Evolutionary conservation across 371 early-diverging fungal genomes (phyloP).

Genomic region (Mucor irregularis): DNA sequence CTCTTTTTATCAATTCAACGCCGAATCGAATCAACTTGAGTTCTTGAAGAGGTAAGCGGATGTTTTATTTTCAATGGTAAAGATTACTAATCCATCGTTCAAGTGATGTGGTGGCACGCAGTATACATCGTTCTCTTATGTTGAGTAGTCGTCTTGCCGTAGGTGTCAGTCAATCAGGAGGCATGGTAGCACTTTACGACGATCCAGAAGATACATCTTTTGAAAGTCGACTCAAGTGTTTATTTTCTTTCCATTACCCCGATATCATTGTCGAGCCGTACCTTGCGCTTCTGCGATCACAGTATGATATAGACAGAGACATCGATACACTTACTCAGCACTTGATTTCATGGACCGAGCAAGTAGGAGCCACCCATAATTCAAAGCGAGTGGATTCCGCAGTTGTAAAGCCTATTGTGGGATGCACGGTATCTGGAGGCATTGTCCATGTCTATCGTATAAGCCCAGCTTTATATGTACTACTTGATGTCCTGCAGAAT

Average conservation of each 20-base stretch:
- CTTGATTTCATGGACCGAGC: slow-evolving; percentile 25
- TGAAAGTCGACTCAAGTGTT: slow-evolving; percentile 22
- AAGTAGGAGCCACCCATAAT: background rate
- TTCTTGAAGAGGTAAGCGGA: slow-evolving; percentile 35
- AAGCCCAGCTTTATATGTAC: slow-evolving; percentile 7
- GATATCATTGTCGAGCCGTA: slow-evolving; percentile 34
- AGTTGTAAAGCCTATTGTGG: slow-evolving; percentile 28
- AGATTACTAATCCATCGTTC: background rate
- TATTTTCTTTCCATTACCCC: slow-evolving; percentile 38
- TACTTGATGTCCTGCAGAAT: slow-evolving; percentile 23
- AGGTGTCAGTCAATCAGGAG: slow-evolving; percentile 31
- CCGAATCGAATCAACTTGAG: slow-evolving; percentile 16
- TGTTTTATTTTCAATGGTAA: background rate
- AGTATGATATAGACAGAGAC: background rate
- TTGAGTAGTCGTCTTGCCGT: slow-evolving; percentile 24
- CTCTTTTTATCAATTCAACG: slow-evolving; percentile 33
- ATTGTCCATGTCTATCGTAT: slow-evolving; percentile 30
- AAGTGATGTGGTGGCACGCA: slow-evolving; percentile 34
- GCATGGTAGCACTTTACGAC: slow-evolving; percentile 32
- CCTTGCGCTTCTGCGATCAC: slow-evolving; percentile 20
- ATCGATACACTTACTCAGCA: background rate
- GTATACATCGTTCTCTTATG: slow-evolving; percentile 29
- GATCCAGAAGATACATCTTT: slow-evolving; percentile 26
- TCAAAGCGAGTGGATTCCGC: background rate
- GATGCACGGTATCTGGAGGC: slow-evolving; percentile 35